Percentiles rank a stretch among this genome's conserved stretches.
Evolutionary conservation across 2,329 filamentous ascomycete species (phyloP).

Genomic region (Onygenales sp.): DNA sequence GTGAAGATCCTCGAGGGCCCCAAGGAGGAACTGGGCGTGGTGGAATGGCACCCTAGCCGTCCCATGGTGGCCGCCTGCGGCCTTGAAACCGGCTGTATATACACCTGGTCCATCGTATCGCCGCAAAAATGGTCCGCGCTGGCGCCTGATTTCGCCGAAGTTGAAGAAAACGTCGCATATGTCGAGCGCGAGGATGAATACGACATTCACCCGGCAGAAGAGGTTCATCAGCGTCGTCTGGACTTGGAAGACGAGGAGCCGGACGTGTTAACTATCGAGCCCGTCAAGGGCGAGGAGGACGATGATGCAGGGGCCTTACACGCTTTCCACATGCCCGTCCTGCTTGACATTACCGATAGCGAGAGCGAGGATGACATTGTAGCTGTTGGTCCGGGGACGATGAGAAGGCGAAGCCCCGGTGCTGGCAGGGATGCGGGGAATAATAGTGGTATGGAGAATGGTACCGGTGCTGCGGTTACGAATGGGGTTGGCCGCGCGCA

Average conservation of each 20-base stretch:
- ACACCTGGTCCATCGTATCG: constrained; percentile 91
- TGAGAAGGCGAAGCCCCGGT: constrained; percentile 75
- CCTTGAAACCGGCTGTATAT: constrained; percentile 84
- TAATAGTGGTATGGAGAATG: constrained; percentile 17
- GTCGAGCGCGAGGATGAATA: constrained; percentile 95
- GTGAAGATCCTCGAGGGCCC: constrained; percentile 96
- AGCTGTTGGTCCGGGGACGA: constrained; percentile 63
- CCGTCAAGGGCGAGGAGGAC: constrained; percentile 51
- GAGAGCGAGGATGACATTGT: constrained; percentile 88
- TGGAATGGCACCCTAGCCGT: constrained; percentile 91
- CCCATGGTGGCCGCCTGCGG: constrained; percentile 86
- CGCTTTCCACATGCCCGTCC: constrained; percentile 81
- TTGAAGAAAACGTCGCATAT: constrained; percentile 97
- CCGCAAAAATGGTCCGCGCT: constrained; percentile 96
- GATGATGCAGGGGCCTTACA: constrained; percentile 37
- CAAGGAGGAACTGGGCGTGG: constrained; percentile 89
- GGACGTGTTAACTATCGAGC: constrained; percentile 74
- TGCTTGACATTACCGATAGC: constrained; percentile 86
- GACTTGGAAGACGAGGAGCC: constrained; percentile 91
- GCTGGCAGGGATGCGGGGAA: constrained; percentile 57
- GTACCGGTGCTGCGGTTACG: not conserved
- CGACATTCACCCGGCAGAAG: constrained; percentile 90
- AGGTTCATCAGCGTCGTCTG: constrained; percentile 81
- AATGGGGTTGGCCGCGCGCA: constrained; percentile 11
- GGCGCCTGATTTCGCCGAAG: constrained; percentile 91